Evolutionary conservation across 768 basidiomycete species (phyloP).

Genomic region (Ramaria rubella): DNA sequence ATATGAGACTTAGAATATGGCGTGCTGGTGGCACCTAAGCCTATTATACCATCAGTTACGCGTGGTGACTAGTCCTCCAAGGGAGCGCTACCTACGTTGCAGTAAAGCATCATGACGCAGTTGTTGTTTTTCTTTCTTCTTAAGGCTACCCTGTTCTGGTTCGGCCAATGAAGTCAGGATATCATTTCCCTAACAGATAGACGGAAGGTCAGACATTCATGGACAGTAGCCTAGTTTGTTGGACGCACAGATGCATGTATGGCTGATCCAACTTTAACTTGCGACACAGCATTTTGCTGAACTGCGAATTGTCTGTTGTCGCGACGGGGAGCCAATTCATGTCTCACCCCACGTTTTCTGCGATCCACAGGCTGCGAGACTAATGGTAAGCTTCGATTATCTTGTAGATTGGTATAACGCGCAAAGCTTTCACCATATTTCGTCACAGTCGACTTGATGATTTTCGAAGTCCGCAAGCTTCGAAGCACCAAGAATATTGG

Average conservation of each 20-base stretch:
- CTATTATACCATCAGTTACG: conserved; percentile 24
- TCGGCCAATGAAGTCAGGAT: conserved; percentile 33
- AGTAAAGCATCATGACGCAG: conserved; percentile 64
- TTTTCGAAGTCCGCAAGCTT: conserved; percentile 1
- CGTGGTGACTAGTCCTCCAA: background rate
- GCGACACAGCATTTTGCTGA: conserved; percentile 38
- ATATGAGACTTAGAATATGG: conserved; percentile 69
- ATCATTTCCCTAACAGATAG: conserved; percentile 34
- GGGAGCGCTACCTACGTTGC: conserved; percentile 41
- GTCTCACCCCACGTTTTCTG: conserved; percentile 38
- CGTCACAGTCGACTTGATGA: background rate
- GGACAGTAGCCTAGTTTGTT: background rate
- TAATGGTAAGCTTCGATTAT: background rate
- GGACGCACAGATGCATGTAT: conserved; percentile 37
- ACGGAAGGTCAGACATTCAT: conserved; percentile 4
- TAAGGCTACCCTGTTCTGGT: conserved; percentile 19
- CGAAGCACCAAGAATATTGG: background rate
- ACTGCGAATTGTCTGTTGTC: conserved; percentile 43
- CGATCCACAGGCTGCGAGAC: conserved; percentile 23
- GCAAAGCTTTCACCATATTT: background rate
- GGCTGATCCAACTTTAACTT: conserved; percentile 41
- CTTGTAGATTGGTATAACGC: background rate
- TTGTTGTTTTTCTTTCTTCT: conserved; percentile 64
- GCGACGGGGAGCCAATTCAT: conserved; percentile 47
- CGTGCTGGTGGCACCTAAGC: conserved; percentile 40